These are phyloP conservation scores for Fusarium drepaniforme DNA, from an alignment of 2,329 filamentous ascomycete genomes.

Conservation along the genomic window DNA sequence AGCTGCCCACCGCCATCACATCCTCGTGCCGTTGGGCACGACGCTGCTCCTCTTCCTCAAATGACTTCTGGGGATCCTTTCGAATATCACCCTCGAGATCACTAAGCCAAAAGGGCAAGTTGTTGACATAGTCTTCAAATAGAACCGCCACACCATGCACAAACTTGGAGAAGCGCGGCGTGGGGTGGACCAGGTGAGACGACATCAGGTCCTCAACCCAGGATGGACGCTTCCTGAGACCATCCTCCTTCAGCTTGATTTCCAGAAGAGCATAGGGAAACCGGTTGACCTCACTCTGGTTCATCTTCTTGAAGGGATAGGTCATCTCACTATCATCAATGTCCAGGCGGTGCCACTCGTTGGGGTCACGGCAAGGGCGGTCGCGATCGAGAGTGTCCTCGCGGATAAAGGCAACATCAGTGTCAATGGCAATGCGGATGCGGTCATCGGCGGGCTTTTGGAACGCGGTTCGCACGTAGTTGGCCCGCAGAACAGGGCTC, in stretches of 20 bases:
- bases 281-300: slow-evolving; percentile 89
- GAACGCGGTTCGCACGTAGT: slow-evolving; percentile 95
- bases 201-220: slow-evolving; percentile 95
- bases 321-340: slow-evolving; percentile 87
- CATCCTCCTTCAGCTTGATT: slow-evolving; percentile 84
- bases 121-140: slow-evolving; percentile 97
- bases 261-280: slow-evolving; percentile 94
- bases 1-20: slow-evolving; percentile 88
- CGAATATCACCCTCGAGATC: slow-evolving; percentile 94
- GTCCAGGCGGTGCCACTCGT: slow-evolving; percentile 91
- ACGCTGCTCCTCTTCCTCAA: slow-evolving; percentile 90
- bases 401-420: slow-evolving; percentile 88
- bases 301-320: slow-evolving; percentile 88
- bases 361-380: slow-evolving; percentile 88
- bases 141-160: slow-evolving; percentile 91
- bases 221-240: slow-evolving; percentile 75
- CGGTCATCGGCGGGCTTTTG: slow-evolving; percentile 94
- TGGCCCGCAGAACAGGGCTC: slow-evolving; percentile 88
- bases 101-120: slow-evolving; percentile 94
- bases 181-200: slow-evolving; percentile 91
- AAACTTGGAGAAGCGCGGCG: slow-evolving; percentile 95
- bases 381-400: slow-evolving; percentile 82
- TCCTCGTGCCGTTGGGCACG: slow-evolving; percentile 86
- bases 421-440: slow-evolving; percentile 93
- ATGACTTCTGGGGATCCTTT: slow-evolving; percentile 89